These are phyloP conservation scores for Hortiboletus campestris DNA, from an alignment of 768 basidiomycete species.

Conservation along the genomic window DNA sequence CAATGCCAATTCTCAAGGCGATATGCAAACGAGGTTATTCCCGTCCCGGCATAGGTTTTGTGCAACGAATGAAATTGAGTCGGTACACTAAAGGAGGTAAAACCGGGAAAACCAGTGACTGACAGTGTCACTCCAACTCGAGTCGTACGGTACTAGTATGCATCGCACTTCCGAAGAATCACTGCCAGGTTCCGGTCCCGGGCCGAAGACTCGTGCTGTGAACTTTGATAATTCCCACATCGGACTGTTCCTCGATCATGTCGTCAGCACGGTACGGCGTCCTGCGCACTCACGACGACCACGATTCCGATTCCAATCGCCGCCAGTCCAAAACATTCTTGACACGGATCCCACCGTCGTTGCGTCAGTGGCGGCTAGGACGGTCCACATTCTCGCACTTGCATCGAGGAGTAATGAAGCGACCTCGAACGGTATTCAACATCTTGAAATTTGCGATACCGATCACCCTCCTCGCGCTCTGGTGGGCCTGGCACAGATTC, in stretches of 20 bases:
- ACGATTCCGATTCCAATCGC: not conserved
- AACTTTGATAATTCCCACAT: not conserved
- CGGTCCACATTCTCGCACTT: not conserved
- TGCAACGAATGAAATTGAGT: no score
- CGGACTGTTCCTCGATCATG: not conserved
- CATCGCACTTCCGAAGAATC: no score
- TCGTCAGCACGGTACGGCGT: constrained; percentile 8
- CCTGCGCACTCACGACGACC: constrained; percentile 13
- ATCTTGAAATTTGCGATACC: constrained; percentile 48
- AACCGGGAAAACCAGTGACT: no score
- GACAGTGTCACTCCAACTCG: no score
- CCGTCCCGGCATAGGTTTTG: no score
- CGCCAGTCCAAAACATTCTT: not conserved
- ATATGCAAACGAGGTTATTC: no score
- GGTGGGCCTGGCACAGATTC: constrained; percentile 51
- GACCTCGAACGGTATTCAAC: constrained; percentile 35
- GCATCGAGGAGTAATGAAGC: constrained; percentile 1
- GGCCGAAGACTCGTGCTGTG: no score
- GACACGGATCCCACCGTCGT: not conserved
- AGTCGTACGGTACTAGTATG: no score
- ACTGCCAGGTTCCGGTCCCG: no score
- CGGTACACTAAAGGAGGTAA: no score
- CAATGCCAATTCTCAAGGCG: no score
- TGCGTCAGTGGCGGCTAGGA: constrained; percentile 11
- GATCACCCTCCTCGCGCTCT: constrained; percentile 20